These are phyloP conservation scores for Hygrocybe punicea DNA, from an alignment of 768 basidiomycete species.

Conservation along the genomic window DNA sequence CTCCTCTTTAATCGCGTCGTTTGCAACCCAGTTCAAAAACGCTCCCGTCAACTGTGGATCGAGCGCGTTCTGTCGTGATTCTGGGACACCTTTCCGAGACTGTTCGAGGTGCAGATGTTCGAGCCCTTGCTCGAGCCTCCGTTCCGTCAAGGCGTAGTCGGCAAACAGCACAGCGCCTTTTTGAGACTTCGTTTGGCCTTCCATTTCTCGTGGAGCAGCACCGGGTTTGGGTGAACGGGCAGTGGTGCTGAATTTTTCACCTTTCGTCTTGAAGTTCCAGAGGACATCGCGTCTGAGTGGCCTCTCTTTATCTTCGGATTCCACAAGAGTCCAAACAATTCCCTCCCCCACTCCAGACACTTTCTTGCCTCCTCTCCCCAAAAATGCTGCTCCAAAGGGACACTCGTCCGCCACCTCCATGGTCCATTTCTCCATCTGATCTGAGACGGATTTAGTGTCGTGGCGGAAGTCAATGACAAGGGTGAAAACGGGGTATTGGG, in stretches of 20 bases:
- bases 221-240: conserved; percentile 6
- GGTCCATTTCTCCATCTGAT: conserved; percentile 16
- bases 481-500: conserved; percentile 15
- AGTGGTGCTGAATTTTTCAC: conserved; percentile 13
- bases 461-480: conserved; percentile 15
- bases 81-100: conserved; percentile 7
- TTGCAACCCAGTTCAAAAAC: conserved; percentile 19
- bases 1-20: conserved; percentile 21
- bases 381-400: conserved; percentile 16
- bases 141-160: conserved; percentile 15
- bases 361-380: conserved; percentile 10
- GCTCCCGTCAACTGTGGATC: conserved; percentile 14
- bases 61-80: background rate
- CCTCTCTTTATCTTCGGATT: conserved; percentile 1
- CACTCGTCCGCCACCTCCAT: conserved; percentile 15
- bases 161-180: conserved; percentile 6
- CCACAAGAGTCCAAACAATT: conserved; percentile 16
- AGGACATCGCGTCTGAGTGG: conserved; percentile 13
- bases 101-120: conserved; percentile 20
- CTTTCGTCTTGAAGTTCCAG: conserved; percentile 23
- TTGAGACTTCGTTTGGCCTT: background rate
- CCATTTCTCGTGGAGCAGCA: background rate
- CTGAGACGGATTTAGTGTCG: conserved; percentile 1
- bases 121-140: conserved; percentile 20
- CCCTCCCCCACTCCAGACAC: conserved; percentile 17